These are phyloP conservation scores for Lipomyces yamanashiensis DNA, from an alignment of 805 yeast genomes.

Conservation along the genomic window DNA sequence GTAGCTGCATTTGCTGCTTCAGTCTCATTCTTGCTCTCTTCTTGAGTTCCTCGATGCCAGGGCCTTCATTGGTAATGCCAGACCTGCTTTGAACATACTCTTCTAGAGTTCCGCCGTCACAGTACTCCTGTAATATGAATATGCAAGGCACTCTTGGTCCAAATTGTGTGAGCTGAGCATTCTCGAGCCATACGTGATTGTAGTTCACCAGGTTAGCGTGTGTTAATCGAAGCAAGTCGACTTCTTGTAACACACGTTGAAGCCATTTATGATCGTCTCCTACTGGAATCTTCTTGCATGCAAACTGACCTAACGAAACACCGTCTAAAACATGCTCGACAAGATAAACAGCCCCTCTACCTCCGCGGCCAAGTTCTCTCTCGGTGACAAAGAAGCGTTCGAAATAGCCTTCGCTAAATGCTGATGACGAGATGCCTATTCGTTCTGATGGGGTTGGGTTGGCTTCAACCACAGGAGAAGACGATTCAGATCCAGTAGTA, in stretches of 20 bases:
- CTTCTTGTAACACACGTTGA: constrained; percentile 74
- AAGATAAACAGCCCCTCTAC: constrained; percentile 81
- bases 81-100: constrained; percentile 54
- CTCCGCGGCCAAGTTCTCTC: constrained; percentile 74
- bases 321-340: constrained; percentile 82
- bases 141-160: constrained; percentile 73
- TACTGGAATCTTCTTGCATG: constrained; percentile 81
- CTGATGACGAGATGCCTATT: constrained; percentile 51
- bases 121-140: constrained; percentile 82
- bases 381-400: constrained; percentile 64
- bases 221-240: constrained; percentile 62
- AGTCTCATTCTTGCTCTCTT: constrained; percentile 38
- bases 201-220: constrained; percentile 74
- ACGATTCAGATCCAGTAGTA: background rate
- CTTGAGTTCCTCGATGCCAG: constrained; percentile 48
- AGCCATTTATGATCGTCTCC: constrained; percentile 77
- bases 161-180: constrained; percentile 57
- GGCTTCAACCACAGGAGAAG: background rate
- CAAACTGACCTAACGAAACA: constrained; percentile 75
- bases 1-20: background rate
- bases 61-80: constrained; percentile 22
- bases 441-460: background rate
- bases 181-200: constrained; percentile 91
- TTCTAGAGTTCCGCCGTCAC: constrained; percentile 87
- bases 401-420: constrained; percentile 85